Evolutionary conservation across 768 basidiomycete genomes (phyloP), one percentile per base, ranked within the genome.

Genomic region (Tricholoma matsutake): DNA sequence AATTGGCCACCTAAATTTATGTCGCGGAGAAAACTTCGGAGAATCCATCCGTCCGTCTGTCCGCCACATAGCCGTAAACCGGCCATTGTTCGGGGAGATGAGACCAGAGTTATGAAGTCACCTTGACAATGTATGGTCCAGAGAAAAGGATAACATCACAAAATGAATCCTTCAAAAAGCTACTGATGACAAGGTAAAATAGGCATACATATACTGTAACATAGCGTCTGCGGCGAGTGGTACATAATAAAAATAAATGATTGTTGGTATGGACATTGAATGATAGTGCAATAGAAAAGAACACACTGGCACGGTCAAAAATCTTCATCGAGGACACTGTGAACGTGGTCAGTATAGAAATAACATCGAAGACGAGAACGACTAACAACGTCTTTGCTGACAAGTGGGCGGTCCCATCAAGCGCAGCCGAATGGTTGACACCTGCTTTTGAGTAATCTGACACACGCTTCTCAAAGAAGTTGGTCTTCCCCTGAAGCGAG

Each of bases 401-500:
- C 18, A 59, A 55, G 13, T 59, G 60, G 8, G 59, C 56, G 29
- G 56, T 57, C 8, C 57, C 59, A 41, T 65, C 64, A 11, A 62
- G 57, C 11, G 61, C 60, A 34, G 66, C 64, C 28, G 66, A 65
- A 35, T 69, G 79, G 56, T 83, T 82, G 59, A 90, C 81, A 41
- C 83, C 79, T 3, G 90, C 89, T 67, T 84, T 89, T 5, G 87
- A 80, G 68, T 92, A 92, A 31, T 92, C 90, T 2, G 92, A 94
- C 2, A 97, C 96, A 0, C 95, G 85, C 76, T 95, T 95, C 79
- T 96, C 94, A 71, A 96, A 97, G 76, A 97, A 97, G 76, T 97
- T 96, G 32, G 95, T 93, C 81, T 98, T 98, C 64, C 96, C 96
- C 75, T 95, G 90, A 1, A 98, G 79, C 13, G 94, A 96, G 49